phyloP scores from a whole-genome alignment of 2,329 filamentous ascomycete species.

The Sarocladium oryzae region DNA sequence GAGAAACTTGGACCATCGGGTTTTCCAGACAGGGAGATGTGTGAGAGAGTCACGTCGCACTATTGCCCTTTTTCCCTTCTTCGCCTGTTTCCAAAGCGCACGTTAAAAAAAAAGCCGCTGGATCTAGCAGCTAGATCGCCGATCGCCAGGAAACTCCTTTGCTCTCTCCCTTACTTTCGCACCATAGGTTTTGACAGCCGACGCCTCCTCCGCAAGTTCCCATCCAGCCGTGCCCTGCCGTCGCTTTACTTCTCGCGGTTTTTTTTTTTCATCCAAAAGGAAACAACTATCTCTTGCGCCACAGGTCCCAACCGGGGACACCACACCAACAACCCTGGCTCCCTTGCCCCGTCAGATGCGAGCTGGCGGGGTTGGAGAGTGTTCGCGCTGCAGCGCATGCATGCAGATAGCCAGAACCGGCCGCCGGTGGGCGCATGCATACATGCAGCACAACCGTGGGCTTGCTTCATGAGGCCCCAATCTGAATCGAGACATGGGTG shows the following conservation, averaged over 20 bases:
- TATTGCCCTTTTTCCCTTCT: background rate
- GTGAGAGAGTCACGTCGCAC: too few relatives aligned
- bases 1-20: too few relatives aligned
- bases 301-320: too few relatives aligned
- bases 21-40: background rate
- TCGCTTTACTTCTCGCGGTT: too few relatives aligned
- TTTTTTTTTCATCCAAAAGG: too few relatives aligned
- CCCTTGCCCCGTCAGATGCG: background rate
- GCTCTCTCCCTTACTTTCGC: background rate
- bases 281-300: too few relatives aligned
- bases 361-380: constrained; percentile 1
- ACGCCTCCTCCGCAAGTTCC: too few relatives aligned
- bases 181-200: background rate
- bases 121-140: background rate
- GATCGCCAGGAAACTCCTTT: background rate
- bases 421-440: background rate
- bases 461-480: background rate
- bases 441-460: constrained; percentile 1
- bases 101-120: too few relatives aligned
- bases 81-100: background rate
- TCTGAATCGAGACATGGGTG: background rate
- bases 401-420: background rate
- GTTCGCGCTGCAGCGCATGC: background rate
- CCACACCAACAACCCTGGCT: too few relatives aligned
- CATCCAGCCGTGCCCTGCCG: too few relatives aligned